These are phyloP conservation scores for Beauveria australis DNA, from an alignment of 2,329 filamentous ascomycete genomes.

Conservation along the genomic window DNA sequence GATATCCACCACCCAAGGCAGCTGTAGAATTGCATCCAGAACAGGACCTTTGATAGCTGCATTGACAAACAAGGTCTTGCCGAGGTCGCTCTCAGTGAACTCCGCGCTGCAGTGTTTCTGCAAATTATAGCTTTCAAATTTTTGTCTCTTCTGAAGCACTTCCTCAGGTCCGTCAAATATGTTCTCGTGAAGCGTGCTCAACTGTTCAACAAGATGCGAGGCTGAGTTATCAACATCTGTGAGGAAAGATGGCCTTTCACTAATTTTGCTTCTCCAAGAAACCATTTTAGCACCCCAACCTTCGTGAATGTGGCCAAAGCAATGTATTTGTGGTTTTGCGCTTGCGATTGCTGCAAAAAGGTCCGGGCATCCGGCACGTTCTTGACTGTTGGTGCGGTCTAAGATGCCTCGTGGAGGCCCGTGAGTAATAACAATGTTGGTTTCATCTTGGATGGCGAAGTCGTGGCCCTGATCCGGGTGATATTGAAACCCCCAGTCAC, in stretches of 20 bases:
- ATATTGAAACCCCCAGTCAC: constrained; percentile 39
- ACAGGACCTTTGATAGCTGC: constrained; percentile 36
- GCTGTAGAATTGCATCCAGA: constrained; percentile 48
- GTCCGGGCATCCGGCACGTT: constrained; percentile 23
- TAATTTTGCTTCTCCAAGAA: constrained; percentile 31
- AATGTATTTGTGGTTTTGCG: constrained; percentile 25
- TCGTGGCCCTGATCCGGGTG: constrained; percentile 16
- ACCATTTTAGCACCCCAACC: constrained; percentile 35
- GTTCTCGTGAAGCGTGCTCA: background rate
- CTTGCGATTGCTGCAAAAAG: constrained; percentile 23
- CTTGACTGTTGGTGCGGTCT: constrained; percentile 24
- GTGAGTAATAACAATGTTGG: constrained; percentile 28
- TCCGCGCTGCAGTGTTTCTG: background rate
- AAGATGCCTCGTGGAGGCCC: constrained; percentile 32
- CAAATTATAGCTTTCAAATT: background rate
- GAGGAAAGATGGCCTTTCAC: constrained; percentile 32
- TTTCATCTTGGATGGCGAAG: constrained; percentile 18
- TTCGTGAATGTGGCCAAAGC: constrained; percentile 28
- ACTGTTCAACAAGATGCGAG: constrained; percentile 25
- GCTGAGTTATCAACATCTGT: constrained; percentile 38
- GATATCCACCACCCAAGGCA: constrained; percentile 21
- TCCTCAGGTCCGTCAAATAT: background rate
- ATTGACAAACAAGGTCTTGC: constrained; percentile 48
- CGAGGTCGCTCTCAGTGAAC: background rate
- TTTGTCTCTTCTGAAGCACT: background rate